phyloP scores from a whole-genome alignment of 371 early-diverging fungal genomes.

The Mortierella polycephala region DNA sequence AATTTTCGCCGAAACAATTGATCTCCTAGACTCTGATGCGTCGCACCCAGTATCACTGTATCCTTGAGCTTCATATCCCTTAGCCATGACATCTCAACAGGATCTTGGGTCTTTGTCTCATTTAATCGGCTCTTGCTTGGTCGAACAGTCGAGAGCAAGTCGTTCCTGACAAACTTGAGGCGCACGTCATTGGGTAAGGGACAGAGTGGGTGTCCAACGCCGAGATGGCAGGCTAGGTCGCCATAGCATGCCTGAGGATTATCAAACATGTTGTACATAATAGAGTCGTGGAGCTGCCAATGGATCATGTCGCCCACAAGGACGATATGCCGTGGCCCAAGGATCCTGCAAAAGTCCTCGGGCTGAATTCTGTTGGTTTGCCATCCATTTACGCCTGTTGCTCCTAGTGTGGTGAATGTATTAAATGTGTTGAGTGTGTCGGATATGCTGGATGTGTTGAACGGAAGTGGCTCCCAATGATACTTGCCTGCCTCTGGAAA shows the following conservation, averaged over 20 bases:
- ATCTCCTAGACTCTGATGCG: conserved; percentile 59
- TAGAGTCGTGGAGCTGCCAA: conserved; percentile 68
- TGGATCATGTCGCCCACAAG: conserved; percentile 69
- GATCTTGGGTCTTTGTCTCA: conserved; percentile 57
- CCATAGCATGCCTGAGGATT: conserved; percentile 69
- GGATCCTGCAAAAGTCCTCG: conserved; percentile 40
- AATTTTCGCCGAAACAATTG: conserved; percentile 55
- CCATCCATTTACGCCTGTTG: conserved; percentile 20
- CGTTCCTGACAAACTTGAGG: conserved; percentile 66
- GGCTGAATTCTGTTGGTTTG: conserved; percentile 28
- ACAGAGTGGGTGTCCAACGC: conserved; percentile 41
- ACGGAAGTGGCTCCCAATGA: conserved; percentile 28
- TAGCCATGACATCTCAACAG: conserved; percentile 66
- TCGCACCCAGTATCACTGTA: conserved; percentile 64
- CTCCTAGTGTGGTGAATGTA: neutral
- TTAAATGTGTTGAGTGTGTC: neutral
- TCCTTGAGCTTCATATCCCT: conserved; percentile 56
- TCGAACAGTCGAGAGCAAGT: conserved; percentile 55
- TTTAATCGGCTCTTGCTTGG: conserved; percentile 30
- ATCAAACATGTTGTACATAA: conserved; percentile 69
- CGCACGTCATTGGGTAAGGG: conserved; percentile 49
- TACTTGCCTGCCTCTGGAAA: conserved; percentile 54
- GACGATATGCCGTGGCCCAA: conserved; percentile 48
- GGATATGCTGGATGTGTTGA: neutral
- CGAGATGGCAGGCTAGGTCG: conserved; percentile 62